These are phyloP conservation scores for Erodium maritimum DNA, from an alignment of 345 rosid genomes.

Conservation along the genomic window DNA sequence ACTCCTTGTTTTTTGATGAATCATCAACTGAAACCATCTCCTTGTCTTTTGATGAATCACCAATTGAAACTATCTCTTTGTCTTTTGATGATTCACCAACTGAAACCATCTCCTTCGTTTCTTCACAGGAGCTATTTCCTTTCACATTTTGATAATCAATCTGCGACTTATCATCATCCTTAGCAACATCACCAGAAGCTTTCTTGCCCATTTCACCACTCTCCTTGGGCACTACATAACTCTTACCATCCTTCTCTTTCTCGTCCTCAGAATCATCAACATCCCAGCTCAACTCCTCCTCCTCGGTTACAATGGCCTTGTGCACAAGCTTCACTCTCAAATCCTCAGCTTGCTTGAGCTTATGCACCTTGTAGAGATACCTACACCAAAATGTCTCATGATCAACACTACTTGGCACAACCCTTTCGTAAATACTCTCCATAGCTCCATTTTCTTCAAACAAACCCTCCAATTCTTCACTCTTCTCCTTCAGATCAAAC, in stretches of 20 bases:
- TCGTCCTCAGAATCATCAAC: slow-evolving; percentile 37
- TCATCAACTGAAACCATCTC: slow-evolving; percentile 1
- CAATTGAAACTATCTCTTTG: too few species aligned
- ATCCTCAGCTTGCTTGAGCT: slow-evolving; percentile 49
- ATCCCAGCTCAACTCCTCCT: slow-evolving; percentile 80
- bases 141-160: not conserved
- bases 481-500: slow-evolving; percentile 36
- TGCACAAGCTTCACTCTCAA: slow-evolving; percentile 55
- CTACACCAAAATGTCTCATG: slow-evolving; percentile 46
- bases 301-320: slow-evolving; percentile 42
- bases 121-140: too few species aligned
- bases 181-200: not conserved
- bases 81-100: too few species aligned
- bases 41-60: too few species aligned
- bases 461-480: slow-evolving; percentile 29
- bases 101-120: too few species aligned
- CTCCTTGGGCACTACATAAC: not conserved
- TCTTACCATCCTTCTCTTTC: not conserved
- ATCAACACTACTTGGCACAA: slow-evolving; percentile 38
- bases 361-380: slow-evolving; percentile 44
- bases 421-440: slow-evolving; percentile 26
- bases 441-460: slow-evolving; percentile 22
- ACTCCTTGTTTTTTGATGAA: slow-evolving; percentile 3
- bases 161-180: not conserved
- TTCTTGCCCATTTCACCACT: not conserved